Evolutionary conservation across 108 stramenopile genomes (phyloP).

Genomic region (Epithemia pelagica): DNA sequence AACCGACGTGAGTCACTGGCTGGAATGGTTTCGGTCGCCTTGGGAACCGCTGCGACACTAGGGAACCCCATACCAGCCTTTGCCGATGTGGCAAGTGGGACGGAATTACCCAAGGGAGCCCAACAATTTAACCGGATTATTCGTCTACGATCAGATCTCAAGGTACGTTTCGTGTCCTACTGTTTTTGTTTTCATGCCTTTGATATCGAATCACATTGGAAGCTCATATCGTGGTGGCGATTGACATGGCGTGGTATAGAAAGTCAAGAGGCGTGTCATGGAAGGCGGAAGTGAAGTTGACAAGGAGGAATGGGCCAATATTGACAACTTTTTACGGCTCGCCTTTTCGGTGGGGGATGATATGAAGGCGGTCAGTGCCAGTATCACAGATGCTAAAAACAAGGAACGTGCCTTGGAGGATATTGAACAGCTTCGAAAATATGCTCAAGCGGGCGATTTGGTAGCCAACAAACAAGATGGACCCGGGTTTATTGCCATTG

Average conservation of each 20-base stretch:
- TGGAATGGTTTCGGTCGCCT: background rate
- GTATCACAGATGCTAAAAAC: slow-evolving; percentile 38
- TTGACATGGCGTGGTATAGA: slow-evolving; percentile 13
- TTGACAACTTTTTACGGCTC: slow-evolving; percentile 52
- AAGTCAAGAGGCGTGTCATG: slow-evolving; percentile 42
- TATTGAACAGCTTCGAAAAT: slow-evolving; percentile 48
- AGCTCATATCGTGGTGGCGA: background rate
- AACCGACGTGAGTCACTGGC: background rate
- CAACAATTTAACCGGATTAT: slow-evolving; percentile 63
- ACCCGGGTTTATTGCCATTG: slow-evolving; percentile 34
- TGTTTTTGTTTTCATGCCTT: background rate
- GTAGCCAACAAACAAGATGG: slow-evolving; percentile 47
- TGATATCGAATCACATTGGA: background rate
- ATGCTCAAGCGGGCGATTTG: slow-evolving; percentile 56
- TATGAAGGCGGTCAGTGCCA: slow-evolving; percentile 57
- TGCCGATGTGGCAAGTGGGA: slow-evolving; percentile 59
- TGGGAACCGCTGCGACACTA: background rate
- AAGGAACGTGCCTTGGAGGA: slow-evolving; percentile 41
- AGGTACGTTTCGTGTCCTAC: too few relatives aligned
- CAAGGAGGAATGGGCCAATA: slow-evolving; percentile 67
- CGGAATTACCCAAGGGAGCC: slow-evolving; percentile 53
- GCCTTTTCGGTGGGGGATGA: slow-evolving; percentile 58
- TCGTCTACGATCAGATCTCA: slow-evolving; percentile 46
- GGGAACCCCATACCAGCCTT: background rate
- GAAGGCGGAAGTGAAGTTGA: slow-evolving; percentile 44